Percentiles rank a stretch among this genome's conserved stretches.
Conservation (phyloP, 2,329 filamentous ascomycete species). For the Colletotrichum cordylinicola region DNA sequence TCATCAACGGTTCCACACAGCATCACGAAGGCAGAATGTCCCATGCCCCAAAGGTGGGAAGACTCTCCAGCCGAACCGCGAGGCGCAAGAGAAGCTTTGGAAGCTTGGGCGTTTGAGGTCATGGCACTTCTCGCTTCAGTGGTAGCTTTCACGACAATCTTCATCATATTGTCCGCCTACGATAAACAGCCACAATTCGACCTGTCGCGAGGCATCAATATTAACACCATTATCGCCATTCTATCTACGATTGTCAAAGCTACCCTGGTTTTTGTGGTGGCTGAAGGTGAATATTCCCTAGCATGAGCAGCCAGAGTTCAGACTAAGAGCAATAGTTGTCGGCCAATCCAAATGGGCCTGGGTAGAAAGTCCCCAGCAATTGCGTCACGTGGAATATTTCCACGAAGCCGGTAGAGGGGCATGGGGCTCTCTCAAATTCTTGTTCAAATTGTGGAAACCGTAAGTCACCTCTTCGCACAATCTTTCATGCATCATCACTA, state of each 20-base stretch:
- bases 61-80: fast-evolving
- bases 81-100: neutral
- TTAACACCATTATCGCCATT: neutral
- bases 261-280: neutral
- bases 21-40: neutral
- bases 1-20: too few species aligned
- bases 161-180: neutral
- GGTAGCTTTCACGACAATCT: neutral
- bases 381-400: neutral
- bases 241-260: neutral
- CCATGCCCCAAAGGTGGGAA: too few species aligned
- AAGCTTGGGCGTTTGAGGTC: neutral
- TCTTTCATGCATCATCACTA: neutral
- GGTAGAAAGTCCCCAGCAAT: neutral
- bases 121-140: neutral
- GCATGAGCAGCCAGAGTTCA: neutral
- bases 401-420: neutral
- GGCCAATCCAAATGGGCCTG: neutral
- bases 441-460: neutral
- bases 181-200: neutral
- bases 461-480: neutral
- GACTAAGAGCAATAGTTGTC: neutral
- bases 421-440: neutral
- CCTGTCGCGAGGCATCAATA: neutral
- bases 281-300: neutral